These are phyloP conservation scores for Parastagonospora avenae DNA, from an alignment of 2,329 filamentous ascomycete genomes.

Conservation along the genomic window DNA sequence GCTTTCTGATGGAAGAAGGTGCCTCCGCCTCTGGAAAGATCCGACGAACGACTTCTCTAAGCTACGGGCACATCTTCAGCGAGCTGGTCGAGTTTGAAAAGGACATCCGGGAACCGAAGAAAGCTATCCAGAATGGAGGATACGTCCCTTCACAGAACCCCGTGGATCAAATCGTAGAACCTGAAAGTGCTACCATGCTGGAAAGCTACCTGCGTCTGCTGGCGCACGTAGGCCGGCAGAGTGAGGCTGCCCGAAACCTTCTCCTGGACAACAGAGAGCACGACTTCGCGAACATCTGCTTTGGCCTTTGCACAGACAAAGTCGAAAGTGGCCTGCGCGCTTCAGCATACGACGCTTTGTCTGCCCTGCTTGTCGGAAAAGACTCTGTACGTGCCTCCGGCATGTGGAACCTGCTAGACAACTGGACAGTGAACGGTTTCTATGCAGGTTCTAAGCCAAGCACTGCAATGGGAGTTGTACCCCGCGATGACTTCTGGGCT, in stretches of 20 bases:
- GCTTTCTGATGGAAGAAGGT: constrained; percentile 87
- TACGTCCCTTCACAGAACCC: constrained; percentile 44
- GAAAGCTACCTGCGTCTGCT: constrained; percentile 91
- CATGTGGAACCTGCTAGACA: constrained; percentile 82
- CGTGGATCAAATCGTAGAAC: constrained; percentile 72
- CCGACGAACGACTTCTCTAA: constrained; percentile 81
- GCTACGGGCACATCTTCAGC: constrained; percentile 90
- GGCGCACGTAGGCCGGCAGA: constrained; percentile 78
- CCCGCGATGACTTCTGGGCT: constrained; percentile 62
- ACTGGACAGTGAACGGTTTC: constrained; percentile 64
- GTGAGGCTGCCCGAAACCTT: constrained; percentile 72
- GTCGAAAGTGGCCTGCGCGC: constrained; percentile 80
- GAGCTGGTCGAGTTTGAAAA: constrained; percentile 85
- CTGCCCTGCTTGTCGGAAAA: constrained; percentile 77
- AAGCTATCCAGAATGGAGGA: constrained; percentile 67
- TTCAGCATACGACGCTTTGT: constrained; percentile 79
- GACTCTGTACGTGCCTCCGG: constrained; percentile 67
- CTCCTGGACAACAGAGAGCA: constrained; percentile 71
- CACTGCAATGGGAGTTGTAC: constrained; percentile 24
- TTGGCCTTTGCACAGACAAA: constrained; percentile 77
- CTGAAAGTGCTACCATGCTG: constrained; percentile 94
- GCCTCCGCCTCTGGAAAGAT: constrained; percentile 72
- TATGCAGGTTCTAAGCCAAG: constrained; percentile 39
- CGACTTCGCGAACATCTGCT: constrained; percentile 73
- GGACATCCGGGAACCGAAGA: constrained; percentile 73